Evolutionary conservation across 345 rosid genomes (phyloP).

Genomic region (Litchi chinensis): DNA sequence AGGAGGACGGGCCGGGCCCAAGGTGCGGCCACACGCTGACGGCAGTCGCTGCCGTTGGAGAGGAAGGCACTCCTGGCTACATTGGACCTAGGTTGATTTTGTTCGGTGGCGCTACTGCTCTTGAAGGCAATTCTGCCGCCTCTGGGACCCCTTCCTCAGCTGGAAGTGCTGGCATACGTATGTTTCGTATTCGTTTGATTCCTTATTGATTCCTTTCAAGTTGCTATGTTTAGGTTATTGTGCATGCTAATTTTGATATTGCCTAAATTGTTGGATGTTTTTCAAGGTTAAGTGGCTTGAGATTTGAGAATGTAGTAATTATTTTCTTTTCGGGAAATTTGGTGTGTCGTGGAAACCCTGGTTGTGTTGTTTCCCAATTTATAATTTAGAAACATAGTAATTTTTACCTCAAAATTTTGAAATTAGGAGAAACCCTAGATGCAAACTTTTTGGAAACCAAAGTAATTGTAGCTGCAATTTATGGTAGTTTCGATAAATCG

Average conservation of each 20-base stretch:
- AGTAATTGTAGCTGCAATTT: constrained; percentile 1
- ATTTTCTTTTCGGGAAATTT: background rate
- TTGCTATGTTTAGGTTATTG: constrained; percentile 2
- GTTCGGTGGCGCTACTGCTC: constrained; percentile 97
- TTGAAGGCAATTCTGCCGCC: constrained; percentile 91
- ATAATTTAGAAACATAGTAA: background rate
- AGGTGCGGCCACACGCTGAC: constrained; percentile 97
- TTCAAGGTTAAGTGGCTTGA: background rate
- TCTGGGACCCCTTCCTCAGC: constrained; percentile 92
- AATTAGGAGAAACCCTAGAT: constrained; percentile 1
- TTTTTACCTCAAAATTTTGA: background rate
- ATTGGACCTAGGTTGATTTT: constrained; percentile 90
- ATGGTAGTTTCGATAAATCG: constrained; percentile 2
- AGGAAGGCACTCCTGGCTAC: constrained; percentile 77
- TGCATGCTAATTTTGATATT: background rate
- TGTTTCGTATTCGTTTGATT: constrained; percentile 25
- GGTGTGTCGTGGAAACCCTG: background rate
- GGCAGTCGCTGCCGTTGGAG: constrained; percentile 92
- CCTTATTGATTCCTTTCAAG: background rate
- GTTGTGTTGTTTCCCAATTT: background rate
- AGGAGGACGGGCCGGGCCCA: constrained; percentile 97
- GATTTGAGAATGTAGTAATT: background rate
- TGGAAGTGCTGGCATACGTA: constrained; percentile 97
- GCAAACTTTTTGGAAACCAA: background rate
- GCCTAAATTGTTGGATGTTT: background rate